These are phyloP conservation scores for Mortierella sp. DNA, from an alignment of 371 early-diverging fungal species.

Conservation along the genomic window DNA sequence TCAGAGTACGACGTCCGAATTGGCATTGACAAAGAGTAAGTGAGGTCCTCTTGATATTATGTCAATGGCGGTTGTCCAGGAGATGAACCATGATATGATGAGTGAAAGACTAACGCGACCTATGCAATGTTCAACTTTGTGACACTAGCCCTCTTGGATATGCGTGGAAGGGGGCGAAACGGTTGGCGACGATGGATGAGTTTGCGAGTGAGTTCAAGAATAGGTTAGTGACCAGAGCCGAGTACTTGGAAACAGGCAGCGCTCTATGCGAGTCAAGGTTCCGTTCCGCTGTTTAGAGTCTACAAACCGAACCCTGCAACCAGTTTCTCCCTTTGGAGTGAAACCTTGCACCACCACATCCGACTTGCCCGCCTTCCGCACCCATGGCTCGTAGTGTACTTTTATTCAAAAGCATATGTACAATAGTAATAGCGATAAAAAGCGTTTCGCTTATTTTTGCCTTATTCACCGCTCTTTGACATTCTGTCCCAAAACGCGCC, in stretches of 20 bases:
- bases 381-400: neutral
- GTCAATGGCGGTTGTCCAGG: neutral
- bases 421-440: neutral
- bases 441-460: neutral
- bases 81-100: neutral
- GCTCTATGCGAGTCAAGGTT: conserved; percentile 61
- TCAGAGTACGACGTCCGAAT: conserved; percentile 75
- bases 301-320: neutral
- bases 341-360: neutral
- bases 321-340: neutral
- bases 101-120: neutral
- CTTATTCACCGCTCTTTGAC: neutral
- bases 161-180: conserved; percentile 69
- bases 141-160: conserved; percentile 62
- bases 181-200: conserved; percentile 60
- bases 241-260: conserved; percentile 73
- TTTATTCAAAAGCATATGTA: neutral
- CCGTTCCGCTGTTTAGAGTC: conserved; percentile 30
- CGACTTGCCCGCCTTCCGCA: neutral
- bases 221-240: conserved; percentile 66
- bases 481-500: conserved; percentile 6
- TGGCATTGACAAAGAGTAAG: conserved; percentile 73
- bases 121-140: neutral
- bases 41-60: neutral
- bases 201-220: conserved; percentile 63